phyloP scores from a whole-genome alignment of 495 filamentous ascomycete species.

The Xylaria palmicola region DNA sequence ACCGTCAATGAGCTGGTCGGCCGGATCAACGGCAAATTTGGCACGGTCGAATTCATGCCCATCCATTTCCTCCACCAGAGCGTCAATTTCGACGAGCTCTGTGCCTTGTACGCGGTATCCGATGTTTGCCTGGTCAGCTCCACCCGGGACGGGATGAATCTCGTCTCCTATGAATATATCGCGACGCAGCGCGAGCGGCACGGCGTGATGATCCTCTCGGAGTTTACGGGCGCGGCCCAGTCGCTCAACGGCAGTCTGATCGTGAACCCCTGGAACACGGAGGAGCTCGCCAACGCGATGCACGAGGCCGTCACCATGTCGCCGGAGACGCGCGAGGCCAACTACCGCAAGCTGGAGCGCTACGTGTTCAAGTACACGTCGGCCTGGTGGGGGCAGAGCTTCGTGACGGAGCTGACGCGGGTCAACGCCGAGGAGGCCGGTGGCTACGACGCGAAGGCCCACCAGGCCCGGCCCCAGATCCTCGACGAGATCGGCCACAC shows the following conservation, averaged over 20 bases:
- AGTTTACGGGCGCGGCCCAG: slow-evolving; percentile 87
- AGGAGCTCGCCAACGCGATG: slow-evolving; percentile 83
- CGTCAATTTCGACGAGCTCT: slow-evolving; percentile 84
- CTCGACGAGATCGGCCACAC: slow-evolving; percentile 27
- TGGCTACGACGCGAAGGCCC: slow-evolving; percentile 28
- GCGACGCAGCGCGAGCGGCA: slow-evolving; percentile 80
- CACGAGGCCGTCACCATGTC: slow-evolving; percentile 81
- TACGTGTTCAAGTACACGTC: slow-evolving; percentile 93
- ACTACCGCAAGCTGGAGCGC: slow-evolving; percentile 75
- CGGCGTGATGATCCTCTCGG: slow-evolving; percentile 87
- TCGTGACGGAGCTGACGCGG: slow-evolving; percentile 79
- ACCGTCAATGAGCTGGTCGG: slow-evolving; percentile 91
- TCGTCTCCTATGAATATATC: slow-evolving; percentile 95
- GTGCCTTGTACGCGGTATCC: slow-evolving; percentile 84
- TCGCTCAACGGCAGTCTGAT: slow-evolving; percentile 82
- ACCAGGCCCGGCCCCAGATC: slow-evolving; percentile 20
- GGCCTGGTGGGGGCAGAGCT: slow-evolving; percentile 96
- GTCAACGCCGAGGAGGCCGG: slow-evolving; percentile 32
- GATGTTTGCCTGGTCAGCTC: slow-evolving; percentile 89
- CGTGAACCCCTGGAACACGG: slow-evolving; percentile 90
- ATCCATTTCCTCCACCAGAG: slow-evolving; percentile 94
- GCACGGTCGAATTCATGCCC: slow-evolving; percentile 88
- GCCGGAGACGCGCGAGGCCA: slow-evolving; percentile 76
- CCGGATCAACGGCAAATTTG: slow-evolving; percentile 89
- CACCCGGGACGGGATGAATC: slow-evolving; percentile 95